Conservation (phyloP, 108 stramenopile genomes). For the Skeletonema tropicum region DNA sequence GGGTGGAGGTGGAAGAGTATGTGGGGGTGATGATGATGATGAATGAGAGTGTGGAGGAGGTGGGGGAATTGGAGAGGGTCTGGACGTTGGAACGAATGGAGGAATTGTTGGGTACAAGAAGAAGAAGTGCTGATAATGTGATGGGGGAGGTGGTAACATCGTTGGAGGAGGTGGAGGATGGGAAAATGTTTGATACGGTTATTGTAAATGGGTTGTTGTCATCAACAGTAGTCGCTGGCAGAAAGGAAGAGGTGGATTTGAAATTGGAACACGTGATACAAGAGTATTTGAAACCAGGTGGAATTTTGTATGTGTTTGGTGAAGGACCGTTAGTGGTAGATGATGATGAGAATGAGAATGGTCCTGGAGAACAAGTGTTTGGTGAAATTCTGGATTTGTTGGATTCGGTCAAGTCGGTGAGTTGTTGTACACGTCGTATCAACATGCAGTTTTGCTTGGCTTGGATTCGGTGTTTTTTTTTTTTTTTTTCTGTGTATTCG, state of each 20-base stretch:
- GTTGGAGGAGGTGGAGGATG: not conserved
- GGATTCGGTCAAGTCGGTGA: constrained; percentile 3
- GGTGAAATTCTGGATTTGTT: not conserved
- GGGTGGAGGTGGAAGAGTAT: not conserved
- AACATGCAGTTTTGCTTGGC: no score
- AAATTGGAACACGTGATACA: not conserved
- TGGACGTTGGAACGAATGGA: not conserved
- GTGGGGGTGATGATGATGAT: not conserved
- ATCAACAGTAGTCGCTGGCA: no score
- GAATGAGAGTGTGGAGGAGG: not conserved
- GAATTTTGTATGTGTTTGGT: not conserved
- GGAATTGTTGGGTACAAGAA: no score
- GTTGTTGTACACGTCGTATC: not conserved
- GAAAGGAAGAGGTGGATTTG: not conserved
- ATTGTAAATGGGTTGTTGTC: not conserved
- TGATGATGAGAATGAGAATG: not conserved
- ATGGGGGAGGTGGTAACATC: no score
- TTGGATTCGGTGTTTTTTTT: no score
- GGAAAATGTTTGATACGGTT: not conserved
- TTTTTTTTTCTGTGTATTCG: not conserved
- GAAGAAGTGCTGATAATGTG: not conserved
- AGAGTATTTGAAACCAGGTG: constrained; percentile 1
- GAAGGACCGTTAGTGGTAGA: not conserved
- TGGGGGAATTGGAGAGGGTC: not conserved
- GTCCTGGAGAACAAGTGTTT: not conserved